Evolutionary conservation across 768 basidiomycete genomes (phyloP), one percentile per base, ranked within the genome.

Genomic region (Russula vinacea): DNA sequence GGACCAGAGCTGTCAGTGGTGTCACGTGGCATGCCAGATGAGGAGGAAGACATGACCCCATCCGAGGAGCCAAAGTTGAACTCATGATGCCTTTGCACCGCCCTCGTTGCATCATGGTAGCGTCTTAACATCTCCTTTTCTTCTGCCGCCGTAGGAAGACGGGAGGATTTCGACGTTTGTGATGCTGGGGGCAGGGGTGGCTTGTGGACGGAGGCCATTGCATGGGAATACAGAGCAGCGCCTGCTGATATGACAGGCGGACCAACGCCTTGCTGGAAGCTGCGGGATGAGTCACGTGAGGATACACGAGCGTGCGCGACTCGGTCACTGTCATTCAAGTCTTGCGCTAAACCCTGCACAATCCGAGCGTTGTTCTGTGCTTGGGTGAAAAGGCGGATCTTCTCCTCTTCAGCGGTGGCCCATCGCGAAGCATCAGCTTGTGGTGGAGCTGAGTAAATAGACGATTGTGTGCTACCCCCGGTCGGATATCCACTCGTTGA

Each of bases 401-500:
- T 92, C 72, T 93, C 91, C 60, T 85, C 83, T 73, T 91, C 90
- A 0, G 92, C 89, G 1, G 86, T 81, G 8, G 78, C 77, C 88
- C 88, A 92, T 44, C 73, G 72, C 35, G 58, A 60, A 22, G 64
- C 14, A 33, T 58, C 49, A 24, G 60, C 37, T 13, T 67, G 59
- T 26, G 60, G 54, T 33, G 54, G 11, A 22, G 55, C 40, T 52
- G 67, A 65, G 37, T 63, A 65, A 67, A 24, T 70, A 68, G 67
- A 70, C 53, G 44, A 68, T 67, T 60, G 73, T 58, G 53, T 71
- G 52, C 64, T 69, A 56, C 26, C 29, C 44, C 24, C 58, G n/a
- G 29, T 26, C 42, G 64, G 50, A 56, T 62, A 56, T 59, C 60
- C 56, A 29, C 58, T 58, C 29, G 62, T n/a, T 7, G 54, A 62